Base-by-base conservation (phyloP, 495 filamentous ascomycete genomes). In the Penicillium salamii region DNA sequence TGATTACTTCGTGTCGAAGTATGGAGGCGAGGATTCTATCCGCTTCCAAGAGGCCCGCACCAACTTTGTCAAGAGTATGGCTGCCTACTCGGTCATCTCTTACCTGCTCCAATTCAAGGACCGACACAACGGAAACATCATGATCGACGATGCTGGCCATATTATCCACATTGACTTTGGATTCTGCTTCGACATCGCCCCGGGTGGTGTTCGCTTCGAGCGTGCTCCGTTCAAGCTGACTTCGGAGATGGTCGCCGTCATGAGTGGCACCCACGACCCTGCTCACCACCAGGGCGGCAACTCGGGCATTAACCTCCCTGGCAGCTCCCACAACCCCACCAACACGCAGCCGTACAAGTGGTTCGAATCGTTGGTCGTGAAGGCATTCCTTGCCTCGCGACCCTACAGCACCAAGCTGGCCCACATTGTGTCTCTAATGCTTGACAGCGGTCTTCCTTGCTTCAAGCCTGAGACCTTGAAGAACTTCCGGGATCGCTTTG, bases 61-160 rank as follows among this genome's bases (percentile, higher is more conserved):
- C 65, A 96, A 97, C 62, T 99, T 99, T 57, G 91, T 99, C 59
- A 97, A 97, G 78, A 96, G 90, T 71, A 97, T 99, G 95, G 95
- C 95, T 2, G 93, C 92, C n/a, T 97, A 99, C 68, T 96, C 90
- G n/a, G 85, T 97, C 49, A 97, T 97, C 43, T 93, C 90, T 0
- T 97, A 95, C 68, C 77, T 99, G 7, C 75, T 99, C 21, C 95
- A 99, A 61, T 96, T 99, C 83, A 99, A 99, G 68, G 95, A 99
- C 67, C 83, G 95, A 5, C 95, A 99, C 69, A 99, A 99, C 65
- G 95, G 95, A 34, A 99, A 99, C 70, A 97, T 99, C 73, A 97
- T 99, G 95, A 80, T 99, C 34, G 90, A 97, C 61, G 91, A 96
- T 59, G 88, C 86, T 2, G 95, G 95, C 5, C 93, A 97, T 69